Percentiles rank a stretch among this genome's conserved stretches.
Conservation (phyloP, 208 protist genomes). For the Acanthamoeba culbertsoni region DNA sequence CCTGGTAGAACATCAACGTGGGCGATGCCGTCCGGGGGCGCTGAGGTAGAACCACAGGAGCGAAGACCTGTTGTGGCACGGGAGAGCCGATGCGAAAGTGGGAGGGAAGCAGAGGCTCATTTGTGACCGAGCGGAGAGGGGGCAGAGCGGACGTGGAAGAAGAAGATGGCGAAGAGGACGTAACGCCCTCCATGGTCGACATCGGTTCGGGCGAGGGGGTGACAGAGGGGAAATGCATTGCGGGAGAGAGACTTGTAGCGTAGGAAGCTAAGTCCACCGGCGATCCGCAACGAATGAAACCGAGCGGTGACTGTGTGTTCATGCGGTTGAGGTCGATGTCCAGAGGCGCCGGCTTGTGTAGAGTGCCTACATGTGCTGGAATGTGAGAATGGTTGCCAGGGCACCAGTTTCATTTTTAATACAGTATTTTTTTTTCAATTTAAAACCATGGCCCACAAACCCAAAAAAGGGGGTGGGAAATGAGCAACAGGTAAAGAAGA, state of each 20-base stretch:
- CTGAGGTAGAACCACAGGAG: neutral
- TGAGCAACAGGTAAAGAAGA: neutral
- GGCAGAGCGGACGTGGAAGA: neutral
- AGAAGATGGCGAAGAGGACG: neutral
- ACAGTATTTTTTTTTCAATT: too few relatives aligned
- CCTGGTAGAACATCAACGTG: slow-evolving; percentile 46
- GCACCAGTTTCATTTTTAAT: neutral
- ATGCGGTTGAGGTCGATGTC: slow-evolving; percentile 49
- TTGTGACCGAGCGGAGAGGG: neutral
- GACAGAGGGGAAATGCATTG: neutral
- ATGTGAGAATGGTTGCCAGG: neutral
- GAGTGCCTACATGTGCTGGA: too few relatives aligned
- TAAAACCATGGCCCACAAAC: too few relatives aligned
- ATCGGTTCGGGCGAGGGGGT: neutral
- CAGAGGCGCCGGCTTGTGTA: slow-evolving; percentile 45
- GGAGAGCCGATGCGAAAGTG: neutral
- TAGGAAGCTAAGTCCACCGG: slow-evolving; percentile 22
- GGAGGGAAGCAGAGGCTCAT: neutral
- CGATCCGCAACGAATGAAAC: slow-evolving; percentile 9
- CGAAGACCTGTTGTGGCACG: neutral
- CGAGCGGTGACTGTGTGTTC: slow-evolving; percentile 43
- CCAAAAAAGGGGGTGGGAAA: too few relatives aligned
- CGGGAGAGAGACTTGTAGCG: neutral
- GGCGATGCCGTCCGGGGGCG: slow-evolving; percentile 16
- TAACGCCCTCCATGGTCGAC: neutral